Percentiles rank a stretch among this genome's conserved stretches.
Evolutionary conservation across 371 early-diverging fungal genomes (phyloP).

Genomic region (Mortierella sp.): DNA sequence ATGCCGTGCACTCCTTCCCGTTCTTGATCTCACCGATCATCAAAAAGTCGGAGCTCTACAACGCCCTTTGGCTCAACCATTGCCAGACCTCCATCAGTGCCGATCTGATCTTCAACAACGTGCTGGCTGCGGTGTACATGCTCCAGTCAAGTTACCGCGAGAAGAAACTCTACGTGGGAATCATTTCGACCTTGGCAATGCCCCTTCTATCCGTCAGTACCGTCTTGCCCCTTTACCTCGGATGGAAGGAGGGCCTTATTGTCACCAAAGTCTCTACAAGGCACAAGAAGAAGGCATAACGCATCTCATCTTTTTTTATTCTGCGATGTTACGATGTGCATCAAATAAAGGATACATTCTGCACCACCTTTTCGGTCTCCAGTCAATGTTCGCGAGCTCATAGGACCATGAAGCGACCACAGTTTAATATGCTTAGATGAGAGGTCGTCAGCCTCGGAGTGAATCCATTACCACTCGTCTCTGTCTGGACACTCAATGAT

Average conservation of each 20-base stretch:
- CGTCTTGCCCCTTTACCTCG: conserved; percentile 60
- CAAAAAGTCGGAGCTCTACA: conserved; percentile 26
- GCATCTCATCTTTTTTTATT: no score
- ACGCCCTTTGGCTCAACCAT: conserved; percentile 45
- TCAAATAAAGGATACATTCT: no score
- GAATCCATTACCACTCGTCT: no score
- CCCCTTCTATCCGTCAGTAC: conserved; percentile 61
- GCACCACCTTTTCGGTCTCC: conserved; percentile 51
- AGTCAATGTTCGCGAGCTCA: conserved; percentile 31
- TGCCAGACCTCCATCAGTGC: conserved; percentile 55
- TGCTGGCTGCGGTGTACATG: conserved; percentile 43
- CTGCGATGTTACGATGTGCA: no score
- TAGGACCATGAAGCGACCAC: conserved; percentile 44
- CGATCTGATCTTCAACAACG: conserved; percentile 46
- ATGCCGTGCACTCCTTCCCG: conserved; percentile 34
- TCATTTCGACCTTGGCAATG: conserved; percentile 34
- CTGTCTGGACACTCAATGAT: neutral
- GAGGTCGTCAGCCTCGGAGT: neutral
- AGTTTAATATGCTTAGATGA: conserved; percentile 31
- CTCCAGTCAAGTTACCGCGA: conserved; percentile 33
- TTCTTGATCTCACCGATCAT: conserved; percentile 43
- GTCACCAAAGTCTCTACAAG: conserved; percentile 1
- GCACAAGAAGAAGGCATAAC: no score
- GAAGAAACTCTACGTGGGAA: conserved; percentile 23
- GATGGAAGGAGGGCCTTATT: conserved; percentile 52